A percentile compares a stretch with the other conserved stretches of the same genome.
phyloP scores from a whole-genome alignment of 2,329 filamentous ascomycete species.

The Diaporthe aspalathi region DNA sequence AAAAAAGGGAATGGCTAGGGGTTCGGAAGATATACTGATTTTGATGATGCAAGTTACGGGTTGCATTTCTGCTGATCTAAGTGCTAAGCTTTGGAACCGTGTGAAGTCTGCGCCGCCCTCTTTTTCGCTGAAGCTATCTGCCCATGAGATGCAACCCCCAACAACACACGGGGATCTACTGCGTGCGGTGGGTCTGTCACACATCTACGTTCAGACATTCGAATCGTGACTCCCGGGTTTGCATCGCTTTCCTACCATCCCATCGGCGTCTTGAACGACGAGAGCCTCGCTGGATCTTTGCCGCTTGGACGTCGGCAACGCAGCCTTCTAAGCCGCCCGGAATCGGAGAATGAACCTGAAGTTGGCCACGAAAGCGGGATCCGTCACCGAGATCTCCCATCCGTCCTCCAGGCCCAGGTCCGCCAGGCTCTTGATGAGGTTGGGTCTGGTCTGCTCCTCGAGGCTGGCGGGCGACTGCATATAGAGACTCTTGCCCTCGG shows the following conservation, averaged over 20 bases:
- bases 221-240: not conserved
- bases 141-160: not conserved
- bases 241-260: not conserved
- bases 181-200: not conserved
- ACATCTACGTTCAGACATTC: no score
- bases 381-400: slow-evolving; percentile 91
- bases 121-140: slow-evolving; percentile 1
- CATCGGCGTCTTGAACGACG: not conserved
- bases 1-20: slow-evolving; percentile 35
- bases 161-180: not conserved
- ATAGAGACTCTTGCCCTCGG: slow-evolving; percentile 85
- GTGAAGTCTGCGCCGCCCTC: not conserved
- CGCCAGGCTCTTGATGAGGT: slow-evolving; percentile 80
- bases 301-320: slow-evolving; percentile 10
- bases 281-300: not conserved
- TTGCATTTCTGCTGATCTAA: slow-evolving; percentile 21
- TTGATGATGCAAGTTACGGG: slow-evolving; percentile 26
- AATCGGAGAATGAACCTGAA: slow-evolving; percentile 68
- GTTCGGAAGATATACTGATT: slow-evolving; percentile 32
- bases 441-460: slow-evolving; percentile 85
- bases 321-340: slow-evolving; percentile 44
- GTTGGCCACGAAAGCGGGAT: slow-evolving; percentile 85
- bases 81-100: not conserved
- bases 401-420: slow-evolving; percentile 81
- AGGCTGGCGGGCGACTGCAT: slow-evolving; percentile 86